Conservation (phyloP, 345 rosid genomes). For the Arabis hirsuta region DNA sequence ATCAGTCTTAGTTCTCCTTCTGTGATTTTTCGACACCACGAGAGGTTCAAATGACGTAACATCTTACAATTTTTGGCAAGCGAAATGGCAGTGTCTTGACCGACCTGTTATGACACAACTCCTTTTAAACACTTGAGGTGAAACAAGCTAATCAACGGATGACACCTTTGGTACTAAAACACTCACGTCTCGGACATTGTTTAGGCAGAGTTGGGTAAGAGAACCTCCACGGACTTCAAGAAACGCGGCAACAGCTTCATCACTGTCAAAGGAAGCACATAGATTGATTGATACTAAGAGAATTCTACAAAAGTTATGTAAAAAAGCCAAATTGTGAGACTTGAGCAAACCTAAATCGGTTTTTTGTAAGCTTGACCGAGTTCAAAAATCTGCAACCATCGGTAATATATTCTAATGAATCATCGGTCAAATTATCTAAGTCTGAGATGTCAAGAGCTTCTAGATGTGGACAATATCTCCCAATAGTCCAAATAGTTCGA, state of each 20-base stretch:
- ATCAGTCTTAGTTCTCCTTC: conserved; percentile 60
- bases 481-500: conserved; percentile 42
- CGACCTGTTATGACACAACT: conserved; percentile 51
- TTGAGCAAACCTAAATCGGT: conserved; percentile 35
- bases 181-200: conserved; percentile 48
- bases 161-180: conserved; percentile 10
- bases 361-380: conserved; percentile 15
- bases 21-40: conserved; percentile 62
- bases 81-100: conserved; percentile 50
- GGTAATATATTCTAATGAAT: conserved; percentile 47
- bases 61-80: conserved; percentile 52
- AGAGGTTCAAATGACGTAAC: conserved; percentile 57
- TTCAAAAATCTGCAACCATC: conserved; percentile 51
- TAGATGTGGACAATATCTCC: conserved; percentile 40
- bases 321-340: conserved; percentile 11
- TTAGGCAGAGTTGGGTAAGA: conserved; percentile 54
- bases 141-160: conserved; percentile 24
- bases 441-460: conserved; percentile 52
- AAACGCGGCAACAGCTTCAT: conserved; percentile 66
- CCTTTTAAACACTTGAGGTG: neutral
- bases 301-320: neutral
- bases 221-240: conserved; percentile 56
- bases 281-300: neutral
- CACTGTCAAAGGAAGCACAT: conserved; percentile 47
- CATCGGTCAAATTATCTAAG: conserved; percentile 48